Evolutionary conservation across 2,329 filamentous ascomycete genomes (phyloP).

Genomic region (Trichoderma sp.): DNA sequence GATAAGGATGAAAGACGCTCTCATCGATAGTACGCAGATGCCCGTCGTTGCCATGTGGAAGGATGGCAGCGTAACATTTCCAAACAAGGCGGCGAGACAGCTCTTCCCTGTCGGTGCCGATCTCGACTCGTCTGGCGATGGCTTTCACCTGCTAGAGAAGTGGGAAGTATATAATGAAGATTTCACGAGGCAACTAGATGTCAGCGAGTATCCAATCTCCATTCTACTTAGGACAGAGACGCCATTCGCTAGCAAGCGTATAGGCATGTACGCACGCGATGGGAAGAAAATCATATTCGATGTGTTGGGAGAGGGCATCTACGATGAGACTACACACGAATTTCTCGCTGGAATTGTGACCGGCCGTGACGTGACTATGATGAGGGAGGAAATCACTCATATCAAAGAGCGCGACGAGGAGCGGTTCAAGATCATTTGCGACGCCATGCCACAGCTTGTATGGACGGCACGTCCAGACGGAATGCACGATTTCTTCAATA

Average conservation of each 20-base stretch:
- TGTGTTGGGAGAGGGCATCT: slow-evolving; percentile 63
- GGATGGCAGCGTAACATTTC: slow-evolving; percentile 70
- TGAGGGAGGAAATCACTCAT: slow-evolving; percentile 65
- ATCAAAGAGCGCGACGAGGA: slow-evolving; percentile 70
- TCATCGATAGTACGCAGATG: slow-evolving; percentile 71
- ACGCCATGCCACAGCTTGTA: slow-evolving; percentile 69
- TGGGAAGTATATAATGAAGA: slow-evolving; percentile 66
- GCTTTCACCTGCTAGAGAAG: slow-evolving; percentile 55
- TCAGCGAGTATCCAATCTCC: slow-evolving; percentile 65
- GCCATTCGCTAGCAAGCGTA: slow-evolving; percentile 56
- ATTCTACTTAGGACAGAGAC: slow-evolving; percentile 60
- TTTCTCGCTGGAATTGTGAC: slow-evolving; percentile 72
- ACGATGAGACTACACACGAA: slow-evolving; percentile 65
- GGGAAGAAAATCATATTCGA: slow-evolving; percentile 60
- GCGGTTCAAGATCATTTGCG: slow-evolving; percentile 72
- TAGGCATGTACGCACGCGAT: slow-evolving; percentile 61
- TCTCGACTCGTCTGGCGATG: slow-evolving; percentile 42
- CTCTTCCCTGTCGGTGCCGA: slow-evolving; percentile 48
- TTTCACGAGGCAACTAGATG: slow-evolving; percentile 57
- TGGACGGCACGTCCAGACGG: slow-evolving; percentile 72
- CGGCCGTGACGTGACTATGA: slow-evolving; percentile 69
- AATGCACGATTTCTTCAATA: slow-evolving; percentile 69
- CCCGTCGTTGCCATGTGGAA: slow-evolving; percentile 80
- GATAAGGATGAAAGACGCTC: slow-evolving; percentile 71
- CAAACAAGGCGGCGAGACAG: slow-evolving; percentile 63